phyloP scores from a whole-genome alignment of 2,329 filamentous ascomycete species.

The Colletotrichum euphorbiae region DNA sequence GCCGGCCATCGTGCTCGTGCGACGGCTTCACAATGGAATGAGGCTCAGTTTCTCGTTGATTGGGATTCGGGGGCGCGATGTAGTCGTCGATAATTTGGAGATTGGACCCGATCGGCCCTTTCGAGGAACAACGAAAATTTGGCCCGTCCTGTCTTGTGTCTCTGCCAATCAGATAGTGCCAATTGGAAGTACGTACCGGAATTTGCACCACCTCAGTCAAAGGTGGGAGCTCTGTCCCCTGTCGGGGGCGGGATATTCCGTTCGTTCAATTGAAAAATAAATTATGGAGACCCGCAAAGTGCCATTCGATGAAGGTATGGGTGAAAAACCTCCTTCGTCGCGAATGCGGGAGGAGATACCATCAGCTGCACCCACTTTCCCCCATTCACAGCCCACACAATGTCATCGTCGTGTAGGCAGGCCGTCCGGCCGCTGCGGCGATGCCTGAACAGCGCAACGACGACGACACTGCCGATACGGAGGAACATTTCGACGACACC shows the following conservation, averaged over 20 bases:
- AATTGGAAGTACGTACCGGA: constrained; percentile 21
- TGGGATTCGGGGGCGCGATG: constrained; percentile 9
- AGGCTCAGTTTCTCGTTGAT: not conserved
- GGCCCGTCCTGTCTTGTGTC: constrained; percentile 30
- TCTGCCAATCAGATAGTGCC: constrained; percentile 33
- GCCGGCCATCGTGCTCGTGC: constrained; percentile 53
- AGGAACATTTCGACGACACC: constrained; percentile 48
- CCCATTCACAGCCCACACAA: constrained; percentile 47
- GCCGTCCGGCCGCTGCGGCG: constrained; percentile 67
- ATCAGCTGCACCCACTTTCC: constrained; percentile 12
- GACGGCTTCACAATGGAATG: constrained; percentile 20
- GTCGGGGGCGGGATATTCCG: constrained; percentile 39
- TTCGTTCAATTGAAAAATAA: constrained; percentile 37
- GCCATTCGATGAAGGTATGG: constrained; percentile 30
- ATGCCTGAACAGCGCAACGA: constrained; percentile 60
- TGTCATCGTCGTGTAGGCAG: constrained; percentile 69
- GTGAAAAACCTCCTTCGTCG: constrained; percentile 27
- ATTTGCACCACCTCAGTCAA: not conserved
- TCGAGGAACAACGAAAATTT: constrained; percentile 37
- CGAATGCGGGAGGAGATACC: not conserved
- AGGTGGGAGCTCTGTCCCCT: constrained; percentile 24
- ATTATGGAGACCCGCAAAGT: constrained; percentile 37
- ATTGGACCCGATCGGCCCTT: constrained; percentile 10
- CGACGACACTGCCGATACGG: constrained; percentile 46
- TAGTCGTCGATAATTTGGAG: constrained; percentile 19